Base-by-base conservation (phyloP, 1,284 basidiomycete species). In the Ganoderma sinense region DNA sequence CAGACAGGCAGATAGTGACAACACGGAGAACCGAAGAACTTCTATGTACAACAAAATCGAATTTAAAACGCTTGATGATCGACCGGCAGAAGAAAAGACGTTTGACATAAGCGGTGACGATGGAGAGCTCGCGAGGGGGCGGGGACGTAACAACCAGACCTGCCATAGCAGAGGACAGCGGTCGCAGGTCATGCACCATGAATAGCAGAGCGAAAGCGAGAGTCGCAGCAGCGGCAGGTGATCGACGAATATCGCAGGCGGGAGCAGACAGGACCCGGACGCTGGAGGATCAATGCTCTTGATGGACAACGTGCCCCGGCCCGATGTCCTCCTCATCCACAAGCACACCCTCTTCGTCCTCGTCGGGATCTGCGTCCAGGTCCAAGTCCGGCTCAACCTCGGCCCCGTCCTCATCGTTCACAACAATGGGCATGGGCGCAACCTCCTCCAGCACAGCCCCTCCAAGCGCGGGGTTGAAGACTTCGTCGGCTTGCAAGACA, bases 271-370 rank as follows among this genome's bases (percentile, higher is more conserved):
- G 48, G 23, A 10, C 45, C n/a, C n/a, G n/a, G n/a, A 23, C 51
- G 29, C 23, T 36, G 36, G 33, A 41, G 39, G 36, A 26, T 61
- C 39, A 78, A 68, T 79, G 77, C 72, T 80, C 79, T 68, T 79
- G 78, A 33, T 75, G 73, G 60, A 76, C 78, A 62, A 79, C 78
- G 69, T 74, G 75, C 48, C 74, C 78, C 5, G 78, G 78, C 6
- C 75, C 78, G 39, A 80, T 79, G 56, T 79, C 76, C 43, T 79
- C 72, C 36, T 71, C 76, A 55, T 80, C 79, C 10, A 80, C 76
- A 29, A 80, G 76, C 2, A 79, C 74, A 26, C 79, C 79, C 14
- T 80, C 78, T 36, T 72, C 78, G n/a, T 74, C 76, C 8, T 59
- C 73, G 2, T 75, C 76, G 14, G 16, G 61, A 23, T 73, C 69